Evolutionary conservation across 164 flowering plant species (phyloP).

Genomic region (Dillenia turbinata): DNA sequence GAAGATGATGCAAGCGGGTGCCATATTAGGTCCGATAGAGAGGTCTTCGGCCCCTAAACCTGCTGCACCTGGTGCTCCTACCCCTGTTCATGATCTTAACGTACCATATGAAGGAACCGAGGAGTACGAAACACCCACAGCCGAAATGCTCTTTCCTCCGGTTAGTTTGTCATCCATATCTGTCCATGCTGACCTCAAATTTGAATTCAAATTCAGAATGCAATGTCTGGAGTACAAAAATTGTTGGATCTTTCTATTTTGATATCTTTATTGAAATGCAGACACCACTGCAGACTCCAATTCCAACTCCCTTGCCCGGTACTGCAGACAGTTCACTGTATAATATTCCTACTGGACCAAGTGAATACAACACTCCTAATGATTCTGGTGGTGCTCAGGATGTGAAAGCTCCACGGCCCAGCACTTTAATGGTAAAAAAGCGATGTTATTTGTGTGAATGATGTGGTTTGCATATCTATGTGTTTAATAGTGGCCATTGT

Average conservation of each 20-base stretch:
- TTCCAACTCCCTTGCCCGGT: slow-evolving; percentile 60
- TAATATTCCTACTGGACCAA: slow-evolving; percentile 70
- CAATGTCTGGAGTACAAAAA: no score
- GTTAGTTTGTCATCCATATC: slow-evolving; percentile 30
- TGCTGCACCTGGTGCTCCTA: slow-evolving; percentile 30
- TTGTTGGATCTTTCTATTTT: background rate
- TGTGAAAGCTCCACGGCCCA: slow-evolving; percentile 65
- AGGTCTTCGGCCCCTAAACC: slow-evolving; percentile 42
- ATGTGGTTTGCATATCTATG: background rate
- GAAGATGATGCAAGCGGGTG: slow-evolving; percentile 92
- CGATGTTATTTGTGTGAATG: background rate
- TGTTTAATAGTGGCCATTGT: background rate
- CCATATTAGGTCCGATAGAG: slow-evolving; percentile 57
- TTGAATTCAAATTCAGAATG: background rate
- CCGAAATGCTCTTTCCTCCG: slow-evolving; percentile 93
- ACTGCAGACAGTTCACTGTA: slow-evolving; percentile 53
- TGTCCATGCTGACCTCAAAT: background rate
- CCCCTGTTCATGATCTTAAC: slow-evolving; percentile 91
- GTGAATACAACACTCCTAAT: slow-evolving; percentile 47
- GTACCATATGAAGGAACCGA: slow-evolving; percentile 91
- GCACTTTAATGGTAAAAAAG: slow-evolving; percentile 64
- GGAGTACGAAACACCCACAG: slow-evolving; percentile 97
- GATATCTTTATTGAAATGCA: slow-evolving; percentile 16
- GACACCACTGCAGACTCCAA: slow-evolving; percentile 86
- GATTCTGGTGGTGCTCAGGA: slow-evolving; percentile 46